Percentiles rank a stretch among this genome's conserved stretches.
Evolutionary conservation across 805 yeast genomes (phyloP).

Genomic region (Komagataella ulmi): DNA sequence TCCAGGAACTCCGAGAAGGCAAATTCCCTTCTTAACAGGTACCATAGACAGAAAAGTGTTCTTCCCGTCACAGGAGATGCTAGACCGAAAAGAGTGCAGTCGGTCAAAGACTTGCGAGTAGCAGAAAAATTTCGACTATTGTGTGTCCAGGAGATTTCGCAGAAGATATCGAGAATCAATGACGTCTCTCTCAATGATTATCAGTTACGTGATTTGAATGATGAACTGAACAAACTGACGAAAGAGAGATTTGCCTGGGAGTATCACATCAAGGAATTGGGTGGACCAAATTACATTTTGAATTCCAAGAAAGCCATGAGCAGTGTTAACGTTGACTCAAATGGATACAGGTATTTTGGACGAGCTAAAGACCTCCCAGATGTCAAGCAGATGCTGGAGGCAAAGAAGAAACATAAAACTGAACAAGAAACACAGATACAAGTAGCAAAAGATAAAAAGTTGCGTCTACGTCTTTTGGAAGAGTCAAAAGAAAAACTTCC

Average conservation of each 20-base stretch:
- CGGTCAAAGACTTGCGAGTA: conserved; percentile 40
- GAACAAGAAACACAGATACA: conserved; percentile 7
- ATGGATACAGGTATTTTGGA: conserved; percentile 69
- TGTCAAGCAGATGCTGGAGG: conserved; percentile 34
- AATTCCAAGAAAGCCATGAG: conserved; percentile 1
- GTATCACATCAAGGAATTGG: conserved; percentile 49
- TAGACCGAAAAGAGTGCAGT: conserved; percentile 48
- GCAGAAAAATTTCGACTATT: conserved; percentile 62
- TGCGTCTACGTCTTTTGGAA: conserved; percentile 8
- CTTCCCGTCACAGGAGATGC: conserved; percentile 20
- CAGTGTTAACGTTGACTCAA: conserved; percentile 12
- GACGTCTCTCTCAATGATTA: conserved; percentile 44
- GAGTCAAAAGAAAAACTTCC: neutral
- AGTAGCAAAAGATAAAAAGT: conserved; percentile 9
- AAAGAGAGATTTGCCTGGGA: conserved; percentile 73
- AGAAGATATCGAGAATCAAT: conserved; percentile 46
- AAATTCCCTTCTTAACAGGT: conserved; percentile 54
- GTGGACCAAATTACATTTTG: conserved; percentile 56
- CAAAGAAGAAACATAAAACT: conserved; percentile 15
- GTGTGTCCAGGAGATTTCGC: conserved; percentile 50
- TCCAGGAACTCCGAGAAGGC: conserved; percentile 70
- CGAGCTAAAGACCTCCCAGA: conserved; percentile 74
- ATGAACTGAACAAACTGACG: conserved; percentile 51
- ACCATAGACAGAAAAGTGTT: conserved; percentile 38
- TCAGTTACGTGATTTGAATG: conserved; percentile 64